Evolutionary conservation across 495 filamentous ascomycete genomes (phyloP).

Genomic region (Hyaloscypha finlandica): DNA sequence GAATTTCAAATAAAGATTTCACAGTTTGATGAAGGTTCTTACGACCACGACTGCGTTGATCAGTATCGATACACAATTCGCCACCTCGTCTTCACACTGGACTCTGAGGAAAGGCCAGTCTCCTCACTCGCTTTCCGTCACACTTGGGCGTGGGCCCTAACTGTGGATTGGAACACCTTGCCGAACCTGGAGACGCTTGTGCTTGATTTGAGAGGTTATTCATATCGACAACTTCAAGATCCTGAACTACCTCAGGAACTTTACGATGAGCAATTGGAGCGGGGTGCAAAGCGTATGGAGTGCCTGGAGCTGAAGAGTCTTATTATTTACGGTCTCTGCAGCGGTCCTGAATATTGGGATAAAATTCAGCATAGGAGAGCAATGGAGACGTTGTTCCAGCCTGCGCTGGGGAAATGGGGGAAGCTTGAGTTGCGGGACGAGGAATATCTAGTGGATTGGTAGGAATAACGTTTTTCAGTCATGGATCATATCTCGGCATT

Average conservation of each 20-base stretch:
- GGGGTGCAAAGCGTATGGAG: constrained; percentile 7
- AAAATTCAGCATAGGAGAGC: background rate
- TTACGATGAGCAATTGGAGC: background rate
- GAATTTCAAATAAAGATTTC: background rate
- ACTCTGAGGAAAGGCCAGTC: background rate
- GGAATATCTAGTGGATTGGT: background rate
- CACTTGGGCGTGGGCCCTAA: constrained; percentile 10
- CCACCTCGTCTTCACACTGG: background rate
- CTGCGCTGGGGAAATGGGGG: constrained; percentile 4
- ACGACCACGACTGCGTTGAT: background rate
- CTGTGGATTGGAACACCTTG: constrained; percentile 11
- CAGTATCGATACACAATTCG: constrained; percentile 5
- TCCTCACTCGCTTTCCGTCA: background rate
- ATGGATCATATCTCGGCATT: no score
- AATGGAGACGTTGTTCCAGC: background rate
- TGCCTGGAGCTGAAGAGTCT: constrained; percentile 6
- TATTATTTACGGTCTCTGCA: constrained; percentile 1
- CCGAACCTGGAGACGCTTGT: constrained; percentile 10
- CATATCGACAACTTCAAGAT: background rate
- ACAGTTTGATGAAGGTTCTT: background rate
- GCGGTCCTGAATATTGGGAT: background rate
- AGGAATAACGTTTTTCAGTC: background rate
- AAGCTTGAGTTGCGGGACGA: constrained; percentile 1
- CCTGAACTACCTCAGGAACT: background rate
- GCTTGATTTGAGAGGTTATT: constrained; percentile 12